A percentile compares a stretch with the other conserved stretches of the same genome.
phyloP scores from a whole-genome alignment of 345 rosid species.

The Cardamine chenopodiifolia region DNA sequence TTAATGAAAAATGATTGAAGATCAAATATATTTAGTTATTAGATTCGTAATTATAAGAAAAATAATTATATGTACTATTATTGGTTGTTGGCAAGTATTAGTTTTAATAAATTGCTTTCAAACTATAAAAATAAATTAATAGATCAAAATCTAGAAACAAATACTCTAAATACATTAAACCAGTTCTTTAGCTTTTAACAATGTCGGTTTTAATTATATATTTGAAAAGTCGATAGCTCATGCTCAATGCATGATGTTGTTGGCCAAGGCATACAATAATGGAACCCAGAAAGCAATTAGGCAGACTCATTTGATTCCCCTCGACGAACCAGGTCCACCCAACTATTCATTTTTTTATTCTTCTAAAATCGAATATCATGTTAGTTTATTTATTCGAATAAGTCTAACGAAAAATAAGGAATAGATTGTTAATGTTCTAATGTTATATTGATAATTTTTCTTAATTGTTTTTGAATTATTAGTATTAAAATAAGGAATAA shows the following conservation, averaged over 20 bases:
- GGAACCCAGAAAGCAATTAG: slow-evolving; percentile 25
- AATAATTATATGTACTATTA: background rate
- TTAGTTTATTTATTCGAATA: background rate
- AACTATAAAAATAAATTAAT: background rate
- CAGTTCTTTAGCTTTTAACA: background rate
- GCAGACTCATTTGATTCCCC: slow-evolving; percentile 32
- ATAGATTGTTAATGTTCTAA: no score
- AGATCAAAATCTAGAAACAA: background rate
- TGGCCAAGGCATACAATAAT: slow-evolving; percentile 25
- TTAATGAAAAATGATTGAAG: background rate
- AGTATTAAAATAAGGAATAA: no score
- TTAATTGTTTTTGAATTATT: no score
- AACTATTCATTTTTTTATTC: background rate
- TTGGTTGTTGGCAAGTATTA: background rate
- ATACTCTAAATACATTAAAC: background rate
- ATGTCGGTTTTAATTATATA: background rate
- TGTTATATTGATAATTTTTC: background rate
- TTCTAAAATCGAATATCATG: slow-evolving; percentile 4
- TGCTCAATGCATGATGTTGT: slow-evolving; percentile 31
- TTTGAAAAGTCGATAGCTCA: slow-evolving; percentile 16
- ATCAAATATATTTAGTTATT: background rate
- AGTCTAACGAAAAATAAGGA: background rate
- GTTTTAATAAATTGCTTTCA: background rate
- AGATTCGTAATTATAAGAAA: background rate
- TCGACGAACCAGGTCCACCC: slow-evolving; percentile 29